phyloP scores from a whole-genome alignment of 2,329 filamentous ascomycete species.

The Colletotrichum sp. region DNA sequence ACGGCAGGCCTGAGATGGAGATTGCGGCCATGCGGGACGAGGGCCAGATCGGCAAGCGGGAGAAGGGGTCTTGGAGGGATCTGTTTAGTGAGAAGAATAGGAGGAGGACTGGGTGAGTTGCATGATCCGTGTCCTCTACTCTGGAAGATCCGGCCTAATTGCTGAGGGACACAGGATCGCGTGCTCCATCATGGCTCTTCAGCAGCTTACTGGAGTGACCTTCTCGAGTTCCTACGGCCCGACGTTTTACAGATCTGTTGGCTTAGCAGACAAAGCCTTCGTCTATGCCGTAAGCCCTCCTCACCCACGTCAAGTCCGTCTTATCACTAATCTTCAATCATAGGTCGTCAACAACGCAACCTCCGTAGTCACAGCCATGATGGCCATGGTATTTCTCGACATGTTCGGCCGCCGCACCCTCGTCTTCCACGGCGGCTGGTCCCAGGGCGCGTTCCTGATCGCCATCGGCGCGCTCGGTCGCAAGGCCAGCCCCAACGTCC shows the following conservation, averaged over 20 bases:
- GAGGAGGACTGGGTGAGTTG: background rate
- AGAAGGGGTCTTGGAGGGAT: background rate
- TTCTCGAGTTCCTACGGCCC: background rate
- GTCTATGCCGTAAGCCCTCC: background rate
- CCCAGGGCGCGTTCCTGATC: slow-evolving; percentile 19
- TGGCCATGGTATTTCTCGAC: slow-evolving; percentile 20
- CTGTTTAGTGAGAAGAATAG: background rate
- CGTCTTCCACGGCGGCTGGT: slow-evolving; percentile 16
- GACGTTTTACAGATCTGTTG: background rate
- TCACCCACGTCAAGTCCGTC: background rate
- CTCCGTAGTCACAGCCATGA: slow-evolving; percentile 4
- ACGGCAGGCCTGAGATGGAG: background rate
- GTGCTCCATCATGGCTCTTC: background rate
- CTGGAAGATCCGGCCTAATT: rapidly evolving
- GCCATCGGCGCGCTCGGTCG: slow-evolving; percentile 16
- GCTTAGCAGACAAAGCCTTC: background rate
- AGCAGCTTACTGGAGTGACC: background rate
- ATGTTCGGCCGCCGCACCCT: slow-evolving; percentile 18
- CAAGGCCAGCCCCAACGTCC: background rate
- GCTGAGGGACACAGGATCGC: background rate
- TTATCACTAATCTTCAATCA: background rate
- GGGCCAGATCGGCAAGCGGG: background rate
- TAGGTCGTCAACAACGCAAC: slow-evolving; percentile 19
- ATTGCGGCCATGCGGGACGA: background rate
- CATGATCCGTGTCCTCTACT: background rate